Evolutionary conservation across 2,329 filamentous ascomycete genomes (phyloP).

Genomic region (Arachnopeziza araneosa): DNA sequence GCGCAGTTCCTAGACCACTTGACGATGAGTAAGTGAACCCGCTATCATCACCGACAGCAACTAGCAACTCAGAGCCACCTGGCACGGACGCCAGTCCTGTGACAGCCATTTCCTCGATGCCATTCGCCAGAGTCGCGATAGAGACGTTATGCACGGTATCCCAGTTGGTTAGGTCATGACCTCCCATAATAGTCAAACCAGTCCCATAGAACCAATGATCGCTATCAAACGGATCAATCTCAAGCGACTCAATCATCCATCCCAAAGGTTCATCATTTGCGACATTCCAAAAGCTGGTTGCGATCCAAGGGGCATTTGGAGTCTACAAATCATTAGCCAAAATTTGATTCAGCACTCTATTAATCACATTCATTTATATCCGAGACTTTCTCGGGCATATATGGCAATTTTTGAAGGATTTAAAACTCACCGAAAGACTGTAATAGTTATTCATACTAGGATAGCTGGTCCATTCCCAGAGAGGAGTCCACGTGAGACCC

Average conservation of each 20-base stretch:
- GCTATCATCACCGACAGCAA: conserved; percentile 23
- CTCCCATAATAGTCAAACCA: conserved; percentile 47
- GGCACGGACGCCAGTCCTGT: conserved; percentile 17
- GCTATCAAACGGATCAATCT: conserved; percentile 52
- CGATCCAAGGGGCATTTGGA: conserved; percentile 14
- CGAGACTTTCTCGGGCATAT: no score
- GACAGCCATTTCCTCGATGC: conserved; percentile 24
- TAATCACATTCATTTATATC: no score
- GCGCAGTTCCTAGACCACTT: conserved; percentile 5
- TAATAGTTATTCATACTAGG: conserved; percentile 8
- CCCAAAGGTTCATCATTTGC: conserved; percentile 29
- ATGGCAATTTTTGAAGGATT: no score
- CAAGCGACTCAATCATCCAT: conserved; percentile 57
- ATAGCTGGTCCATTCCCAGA: conserved; percentile 17
- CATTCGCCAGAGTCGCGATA: conserved; percentile 18
- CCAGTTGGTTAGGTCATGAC: conserved; percentile 26
- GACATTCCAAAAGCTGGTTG: conserved; percentile 1
- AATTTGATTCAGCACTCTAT: no score
- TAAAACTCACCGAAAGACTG: background rate
- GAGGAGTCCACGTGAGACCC: conserved; percentile 37
- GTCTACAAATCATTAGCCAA: conserved; percentile 9
- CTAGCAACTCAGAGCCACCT: conserved; percentile 18
- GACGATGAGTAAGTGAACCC: conserved; percentile 15
- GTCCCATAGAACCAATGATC: conserved; percentile 57
- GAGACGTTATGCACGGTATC: conserved; percentile 1